Evolutionary conservation across 164 flowering plant genomes (phyloP).

Genomic region (Tetracentron sinense): DNA sequence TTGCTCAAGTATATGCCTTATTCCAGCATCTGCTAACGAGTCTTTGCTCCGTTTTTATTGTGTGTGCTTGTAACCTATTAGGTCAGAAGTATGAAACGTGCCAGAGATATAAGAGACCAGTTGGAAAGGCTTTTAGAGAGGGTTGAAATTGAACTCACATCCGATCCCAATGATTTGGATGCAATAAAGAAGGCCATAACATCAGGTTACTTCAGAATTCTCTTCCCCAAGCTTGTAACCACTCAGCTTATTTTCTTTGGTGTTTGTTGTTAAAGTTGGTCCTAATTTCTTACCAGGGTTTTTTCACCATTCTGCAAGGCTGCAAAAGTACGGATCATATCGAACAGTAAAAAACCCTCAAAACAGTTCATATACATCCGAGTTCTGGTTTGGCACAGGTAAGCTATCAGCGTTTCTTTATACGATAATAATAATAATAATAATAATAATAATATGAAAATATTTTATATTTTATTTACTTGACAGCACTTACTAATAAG

Average conservation of each 20-base stretch:
- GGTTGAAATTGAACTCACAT: slow-evolving; percentile 75
- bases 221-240: background rate
- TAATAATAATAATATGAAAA: no score
- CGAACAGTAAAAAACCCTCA: slow-evolving; percentile 89
- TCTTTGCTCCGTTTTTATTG: background rate
- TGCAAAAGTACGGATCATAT: slow-evolving; percentile 88
- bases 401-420: no score
- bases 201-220: slow-evolving; percentile 43
- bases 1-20: no score
- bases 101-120: slow-evolving; percentile 89
- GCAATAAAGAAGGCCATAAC: slow-evolving; percentile 79
- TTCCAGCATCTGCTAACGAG: no score
- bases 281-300: slow-evolving; percentile 43
- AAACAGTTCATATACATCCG: slow-evolving; percentile 89
- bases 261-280: slow-evolving; percentile 8
- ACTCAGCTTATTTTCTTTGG: background rate
- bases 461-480: background rate
- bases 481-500: background rate
- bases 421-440: no score
- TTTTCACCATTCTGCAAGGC: slow-evolving; percentile 82
- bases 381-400: slow-evolving; percentile 93
- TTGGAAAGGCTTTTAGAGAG: slow-evolving; percentile 90
- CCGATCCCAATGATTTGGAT: slow-evolving; percentile 64
- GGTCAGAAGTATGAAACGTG: slow-evolving; percentile 98
- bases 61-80: slow-evolving; percentile 21